Conservation (phyloP, 148 eudicot species). For the Amaranthus hypochondriacus region DNA sequence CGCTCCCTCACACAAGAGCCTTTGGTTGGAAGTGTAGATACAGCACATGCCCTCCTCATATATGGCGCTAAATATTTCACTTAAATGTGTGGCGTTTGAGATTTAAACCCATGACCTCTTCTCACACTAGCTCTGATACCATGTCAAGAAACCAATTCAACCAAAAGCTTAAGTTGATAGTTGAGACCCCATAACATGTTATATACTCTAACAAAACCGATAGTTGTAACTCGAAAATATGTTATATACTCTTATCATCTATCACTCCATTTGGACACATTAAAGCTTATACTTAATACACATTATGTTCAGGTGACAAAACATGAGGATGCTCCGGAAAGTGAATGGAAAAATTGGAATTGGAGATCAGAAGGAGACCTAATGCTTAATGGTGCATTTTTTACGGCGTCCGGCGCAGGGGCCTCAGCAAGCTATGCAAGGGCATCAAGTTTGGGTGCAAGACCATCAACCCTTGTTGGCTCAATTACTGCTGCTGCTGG, state of each 20-base stretch:
- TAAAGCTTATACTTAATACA: background rate
- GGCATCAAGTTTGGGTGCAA: constrained; percentile 72
- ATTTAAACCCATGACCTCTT: too few species aligned
- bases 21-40: too few species aligned
- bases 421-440: constrained; percentile 57
- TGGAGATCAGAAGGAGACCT: constrained; percentile 73
- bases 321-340: constrained; percentile 56
- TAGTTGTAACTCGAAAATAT: too few species aligned
- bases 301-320: constrained; percentile 46
- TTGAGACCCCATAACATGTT: too few species aligned
- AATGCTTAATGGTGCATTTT: constrained; percentile 60
- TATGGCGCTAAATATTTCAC: too few species aligned
- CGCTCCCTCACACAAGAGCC: too few species aligned
- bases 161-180: too few species aligned
- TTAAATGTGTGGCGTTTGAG: too few species aligned
- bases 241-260: background rate
- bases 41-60: too few species aligned
- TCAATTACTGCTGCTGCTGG: constrained; percentile 47
- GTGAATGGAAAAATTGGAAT: constrained; percentile 64
- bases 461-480: constrained; percentile 46
- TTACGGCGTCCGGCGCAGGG: constrained; percentile 55
- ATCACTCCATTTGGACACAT: background rate
- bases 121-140: too few species aligned
- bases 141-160: too few species aligned
- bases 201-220: too few species aligned